Percentiles rank a stretch among this genome's conserved stretches.
These are phyloP conservation scores for Hevea brasiliensis DNA, from an alignment of 345 rosid species.

Conservation along the genomic window DNA sequence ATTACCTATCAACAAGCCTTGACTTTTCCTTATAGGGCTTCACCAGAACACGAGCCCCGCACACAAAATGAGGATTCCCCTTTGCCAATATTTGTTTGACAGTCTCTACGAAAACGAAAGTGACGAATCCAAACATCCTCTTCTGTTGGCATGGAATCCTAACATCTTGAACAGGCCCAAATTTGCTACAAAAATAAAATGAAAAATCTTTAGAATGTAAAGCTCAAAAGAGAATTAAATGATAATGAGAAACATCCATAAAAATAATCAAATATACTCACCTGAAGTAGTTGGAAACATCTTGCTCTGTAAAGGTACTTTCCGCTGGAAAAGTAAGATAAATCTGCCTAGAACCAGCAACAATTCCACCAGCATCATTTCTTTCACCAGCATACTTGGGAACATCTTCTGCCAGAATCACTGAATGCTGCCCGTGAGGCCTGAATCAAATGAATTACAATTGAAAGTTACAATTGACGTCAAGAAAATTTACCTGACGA, in stretches of 20 bases:
- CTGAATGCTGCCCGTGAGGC: slow-evolving; percentile 96
- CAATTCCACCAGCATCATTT: slow-evolving; percentile 58
- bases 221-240: no score
- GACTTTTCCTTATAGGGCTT: slow-evolving; percentile 94
- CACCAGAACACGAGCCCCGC: slow-evolving; percentile 91
- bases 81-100: slow-evolving; percentile 71
- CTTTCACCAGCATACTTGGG: slow-evolving; percentile 58
- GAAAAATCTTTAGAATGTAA: neutral
- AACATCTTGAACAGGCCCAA: slow-evolving; percentile 89
- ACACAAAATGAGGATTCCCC: slow-evolving; percentile 93
- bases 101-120: slow-evolving; percentile 65
- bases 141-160: slow-evolving; percentile 94
- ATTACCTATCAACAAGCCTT: slow-evolving; percentile 60
- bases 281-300: slow-evolving; percentile 84
- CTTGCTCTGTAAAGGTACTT: slow-evolving; percentile 78
- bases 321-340: slow-evolving; percentile 98
- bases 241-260: neutral
- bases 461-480: no score
- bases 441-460: slow-evolving; percentile 33
- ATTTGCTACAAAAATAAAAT: slow-evolving; percentile 49
- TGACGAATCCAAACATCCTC: slow-evolving; percentile 96
- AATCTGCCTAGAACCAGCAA: slow-evolving; percentile 77
- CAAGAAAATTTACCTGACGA: no score
- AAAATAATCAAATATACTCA: slow-evolving; percentile 8
- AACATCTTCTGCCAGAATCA: slow-evolving; percentile 78